These are phyloP conservation scores for Drechslerella stenobrocha DNA, from an alignment of 2,329 filamentous ascomycete species.

Conservation along the genomic window DNA sequence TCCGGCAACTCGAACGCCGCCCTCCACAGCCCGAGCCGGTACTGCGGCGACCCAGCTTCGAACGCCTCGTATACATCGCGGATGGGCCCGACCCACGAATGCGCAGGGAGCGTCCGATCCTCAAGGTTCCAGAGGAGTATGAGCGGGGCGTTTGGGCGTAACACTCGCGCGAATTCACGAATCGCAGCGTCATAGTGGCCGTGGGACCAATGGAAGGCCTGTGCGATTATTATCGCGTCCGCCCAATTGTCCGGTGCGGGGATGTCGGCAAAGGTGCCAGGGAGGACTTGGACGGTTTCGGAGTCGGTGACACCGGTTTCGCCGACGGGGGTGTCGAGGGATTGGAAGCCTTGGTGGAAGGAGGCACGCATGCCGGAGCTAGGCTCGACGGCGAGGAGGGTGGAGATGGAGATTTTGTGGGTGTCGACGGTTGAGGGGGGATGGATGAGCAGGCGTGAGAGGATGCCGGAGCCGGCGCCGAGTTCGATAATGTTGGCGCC, in stretches of 20 bases:
- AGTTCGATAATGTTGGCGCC: constrained; percentile 33
- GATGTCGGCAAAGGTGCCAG: constrained; percentile 28
- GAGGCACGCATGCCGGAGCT: constrained; percentile 28
- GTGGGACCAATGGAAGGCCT: constrained; percentile 46
- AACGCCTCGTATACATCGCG: constrained; percentile 32
- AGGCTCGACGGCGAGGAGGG: constrained; percentile 36
- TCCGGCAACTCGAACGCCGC: constrained; percentile 25
- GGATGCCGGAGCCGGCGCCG: constrained; percentile 42
- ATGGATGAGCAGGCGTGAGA: constrained; percentile 20
- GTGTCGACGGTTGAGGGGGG: constrained; percentile 13
- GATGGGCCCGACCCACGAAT: constrained; percentile 32
- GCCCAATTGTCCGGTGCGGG: constrained; percentile 26
- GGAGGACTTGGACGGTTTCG: constrained; percentile 18
- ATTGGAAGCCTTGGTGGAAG: constrained; percentile 8
- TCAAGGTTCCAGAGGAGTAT: constrained; percentile 43
- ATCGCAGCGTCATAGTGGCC: constrained; percentile 27
- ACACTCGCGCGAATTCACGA: constrained; percentile 6
- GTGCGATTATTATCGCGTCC: constrained; percentile 36
- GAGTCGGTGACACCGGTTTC: background rate
- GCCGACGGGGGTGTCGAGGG: constrained; percentile 2
- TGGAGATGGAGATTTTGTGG: background rate
- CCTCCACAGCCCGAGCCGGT: constrained; percentile 31
- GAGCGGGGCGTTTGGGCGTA: constrained; percentile 13
- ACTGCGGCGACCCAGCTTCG: constrained; percentile 40
- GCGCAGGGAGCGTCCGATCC: constrained; percentile 15